Conservation (phyloP, 2,329 filamentous ascomycete species). For the Cladosporium colombiae region DNA sequence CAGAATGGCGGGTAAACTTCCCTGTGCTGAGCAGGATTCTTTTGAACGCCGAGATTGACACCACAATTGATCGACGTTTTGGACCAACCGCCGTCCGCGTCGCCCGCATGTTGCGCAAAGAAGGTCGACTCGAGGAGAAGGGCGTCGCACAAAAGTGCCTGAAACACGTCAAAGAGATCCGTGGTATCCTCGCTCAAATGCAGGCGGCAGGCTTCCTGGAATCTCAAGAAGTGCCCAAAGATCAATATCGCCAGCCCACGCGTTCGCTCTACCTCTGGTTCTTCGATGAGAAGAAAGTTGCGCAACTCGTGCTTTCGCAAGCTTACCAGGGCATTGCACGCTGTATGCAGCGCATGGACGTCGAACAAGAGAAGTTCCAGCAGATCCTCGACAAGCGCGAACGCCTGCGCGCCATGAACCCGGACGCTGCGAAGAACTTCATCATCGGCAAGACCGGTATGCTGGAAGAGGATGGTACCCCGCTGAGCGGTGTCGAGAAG, state of each 20-base stretch:
- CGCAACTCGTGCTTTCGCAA: slow-evolving; percentile 71
- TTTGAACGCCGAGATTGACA: slow-evolving; percentile 76
- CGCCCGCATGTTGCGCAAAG: slow-evolving; percentile 79
- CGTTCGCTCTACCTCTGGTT: slow-evolving; percentile 91
- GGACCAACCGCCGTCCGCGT: slow-evolving; percentile 77
- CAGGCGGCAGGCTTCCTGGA: slow-evolving; percentile 85
- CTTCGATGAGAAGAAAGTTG: slow-evolving; percentile 75
- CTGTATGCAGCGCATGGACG: slow-evolving; percentile 75
- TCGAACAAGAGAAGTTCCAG: slow-evolving; percentile 71
- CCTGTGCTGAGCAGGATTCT: slow-evolving; percentile 69
- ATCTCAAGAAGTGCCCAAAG: slow-evolving; percentile 89
- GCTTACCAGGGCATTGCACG: slow-evolving; percentile 89
- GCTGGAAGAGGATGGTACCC: slow-evolving; percentile 20
- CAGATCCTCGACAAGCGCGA: slow-evolving; percentile 79
- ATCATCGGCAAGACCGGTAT: slow-evolving; percentile 21
- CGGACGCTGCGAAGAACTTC: slow-evolving; percentile 15
- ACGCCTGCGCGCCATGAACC: slow-evolving; percentile 53
- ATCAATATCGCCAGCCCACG: slow-evolving; percentile 76
- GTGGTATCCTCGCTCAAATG: slow-evolving; percentile 80
- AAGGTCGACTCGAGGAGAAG: slow-evolving; percentile 95
- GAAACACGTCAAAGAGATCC: slow-evolving; percentile 81
- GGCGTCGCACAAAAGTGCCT: slow-evolving; percentile 77
- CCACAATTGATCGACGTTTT: slow-evolving; percentile 74
- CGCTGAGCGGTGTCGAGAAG: slow-evolving; percentile 59
- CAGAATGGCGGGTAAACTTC: slow-evolving; percentile 84